Evolutionary conservation across 495 filamentous ascomycete species (phyloP), one percentile per base, ranked within the genome.

Genomic region (Penicillium pulvis): DNA sequence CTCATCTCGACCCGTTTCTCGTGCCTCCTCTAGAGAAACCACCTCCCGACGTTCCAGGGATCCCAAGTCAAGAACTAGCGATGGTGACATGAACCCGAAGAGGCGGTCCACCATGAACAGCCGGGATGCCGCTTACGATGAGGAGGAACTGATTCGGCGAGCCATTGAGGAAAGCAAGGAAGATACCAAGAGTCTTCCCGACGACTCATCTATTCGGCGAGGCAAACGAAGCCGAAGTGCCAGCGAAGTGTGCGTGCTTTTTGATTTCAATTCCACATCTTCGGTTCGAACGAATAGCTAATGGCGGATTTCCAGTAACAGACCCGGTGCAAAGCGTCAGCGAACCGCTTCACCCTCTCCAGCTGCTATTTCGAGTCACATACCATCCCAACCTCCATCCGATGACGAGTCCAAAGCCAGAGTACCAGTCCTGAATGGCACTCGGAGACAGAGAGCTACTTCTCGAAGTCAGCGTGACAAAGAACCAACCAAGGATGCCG

Each of bases 91-190:
- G 50, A 78, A 76, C 51, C 72, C 78, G 30, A 97, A 97, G 68
- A 86, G 94, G 53, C 86, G 94, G 16, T 96, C 93, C 28, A 99
- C 94, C 9, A 96, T 98, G 91, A 97, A 98, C 67, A 98, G 95
- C 70, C 85, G 93, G 52, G 91, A 93, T 68, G 93, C 94, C 50
- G 92, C 90, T 6, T 97, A 97, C 67, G 93, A 98, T 62, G 93
- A 96, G 74, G 92, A 96, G 60, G 94, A 97, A 71, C 86, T 90
- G 57, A 70, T 99, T 31, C 85, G 91, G 56, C 83, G 88, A 63
- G 95, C 92, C 17, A 91, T 99, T 65, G 94, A 98, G 71, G 92
- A 95, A 57, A 99, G 94, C 76, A 97, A 92, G 71, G 85, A 89
- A 56, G 86, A 88, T 33, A 79, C 75, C 4, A 72, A 73, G 49